A percentile compares a stretch with the other conserved stretches of the same genome.
These are phyloP conservation scores for Paxillus rubicundulus DNA, from an alignment of 768 basidiomycete genomes.

Conservation along the genomic window DNA sequence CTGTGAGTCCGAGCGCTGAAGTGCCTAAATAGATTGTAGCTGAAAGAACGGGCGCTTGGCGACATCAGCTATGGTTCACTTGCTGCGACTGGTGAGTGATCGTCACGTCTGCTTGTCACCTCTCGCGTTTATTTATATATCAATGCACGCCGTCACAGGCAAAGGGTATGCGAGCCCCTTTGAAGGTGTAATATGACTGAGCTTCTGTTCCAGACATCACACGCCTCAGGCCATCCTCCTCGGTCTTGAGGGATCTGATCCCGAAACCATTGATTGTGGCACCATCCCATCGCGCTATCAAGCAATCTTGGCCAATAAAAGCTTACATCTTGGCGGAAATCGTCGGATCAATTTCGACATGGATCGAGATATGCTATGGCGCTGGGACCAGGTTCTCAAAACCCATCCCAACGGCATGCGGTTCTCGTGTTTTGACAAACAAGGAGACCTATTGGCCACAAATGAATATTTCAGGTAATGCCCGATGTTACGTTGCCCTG, in stretches of 20 bases:
- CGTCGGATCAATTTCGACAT: conserved; percentile 83
- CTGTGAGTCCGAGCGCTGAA: conserved; percentile 46
- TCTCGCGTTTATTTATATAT: conserved; percentile 4
- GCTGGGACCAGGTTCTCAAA: conserved; percentile 84
- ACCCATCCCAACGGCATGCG: conserved; percentile 93
- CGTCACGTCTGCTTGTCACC: background rate
- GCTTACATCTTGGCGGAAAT: conserved; percentile 66
- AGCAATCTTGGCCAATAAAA: conserved; percentile 62
- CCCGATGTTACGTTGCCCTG: background rate
- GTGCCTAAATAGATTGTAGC: conserved; percentile 6
- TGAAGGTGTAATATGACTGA: conserved; percentile 2
- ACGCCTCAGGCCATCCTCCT: conserved; percentile 85
- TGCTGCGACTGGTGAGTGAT: conserved; percentile 76
- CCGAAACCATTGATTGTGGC: conserved; percentile 89
- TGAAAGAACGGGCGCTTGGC: background rate
- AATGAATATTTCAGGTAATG: conserved; percentile 85
- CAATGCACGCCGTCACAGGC: conserved; percentile 39
- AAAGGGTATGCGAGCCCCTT: conserved; percentile 54
- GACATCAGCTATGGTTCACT: conserved; percentile 77
- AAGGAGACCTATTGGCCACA: conserved; percentile 87
- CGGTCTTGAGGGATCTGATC: conserved; percentile 85
- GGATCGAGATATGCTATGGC: conserved; percentile 91
- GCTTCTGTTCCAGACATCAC: conserved; percentile 56
- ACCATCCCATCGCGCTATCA: conserved; percentile 77
- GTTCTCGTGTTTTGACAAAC: conserved; percentile 76